These are phyloP conservation scores for Albatrellus ellisii DNA, from an alignment of 768 basidiomycete species.

Conservation along the genomic window DNA sequence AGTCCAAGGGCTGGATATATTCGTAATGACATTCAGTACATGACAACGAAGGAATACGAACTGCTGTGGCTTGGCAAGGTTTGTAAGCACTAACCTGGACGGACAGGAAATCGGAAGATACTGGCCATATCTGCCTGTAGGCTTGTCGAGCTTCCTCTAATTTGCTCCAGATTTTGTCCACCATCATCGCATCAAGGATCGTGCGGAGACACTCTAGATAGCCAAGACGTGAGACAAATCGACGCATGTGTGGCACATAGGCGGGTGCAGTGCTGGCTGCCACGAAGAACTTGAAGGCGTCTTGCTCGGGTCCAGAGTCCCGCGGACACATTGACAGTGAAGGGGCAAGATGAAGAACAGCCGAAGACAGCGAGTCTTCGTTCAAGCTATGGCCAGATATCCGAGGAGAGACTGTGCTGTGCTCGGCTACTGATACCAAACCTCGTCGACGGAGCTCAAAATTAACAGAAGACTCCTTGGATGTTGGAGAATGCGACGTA, in stretches of 20 bases:
- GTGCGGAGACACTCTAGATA: conserved; percentile 5
- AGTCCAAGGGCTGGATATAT: conserved; percentile 12
- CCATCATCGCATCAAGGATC: conserved; percentile 3
- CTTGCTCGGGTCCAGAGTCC: not conserved
- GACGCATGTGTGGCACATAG: conserved; percentile 4
- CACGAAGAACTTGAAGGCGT: conserved; percentile 1
- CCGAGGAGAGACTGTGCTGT: not conserved
- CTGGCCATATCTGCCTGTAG: conserved; percentile 4
- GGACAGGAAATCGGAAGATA: not conserved
- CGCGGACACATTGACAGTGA: not conserved
- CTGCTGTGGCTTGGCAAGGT: not conserved
- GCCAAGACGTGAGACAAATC: conserved; percentile 5
- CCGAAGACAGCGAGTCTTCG: not conserved
- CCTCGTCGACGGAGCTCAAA: conserved; percentile 11
- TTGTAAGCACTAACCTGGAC: conserved; percentile 14
- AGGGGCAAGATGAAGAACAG: not conserved
- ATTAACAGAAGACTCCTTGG: not conserved
- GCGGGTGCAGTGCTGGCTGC: conserved; percentile 7
- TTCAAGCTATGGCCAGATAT: not conserved
- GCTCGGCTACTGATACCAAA: not conserved
- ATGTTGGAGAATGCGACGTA: not conserved
- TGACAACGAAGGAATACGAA: not conserved
- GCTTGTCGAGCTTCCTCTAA: conserved; percentile 1
- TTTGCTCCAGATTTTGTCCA: conserved; percentile 2
- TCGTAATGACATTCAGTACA: conserved; percentile 9